Percentiles rank a stretch among this genome's conserved stretches.
Conservation (phyloP, 176 grass and related monocot genomes). For the Zizania latifolia region DNA sequence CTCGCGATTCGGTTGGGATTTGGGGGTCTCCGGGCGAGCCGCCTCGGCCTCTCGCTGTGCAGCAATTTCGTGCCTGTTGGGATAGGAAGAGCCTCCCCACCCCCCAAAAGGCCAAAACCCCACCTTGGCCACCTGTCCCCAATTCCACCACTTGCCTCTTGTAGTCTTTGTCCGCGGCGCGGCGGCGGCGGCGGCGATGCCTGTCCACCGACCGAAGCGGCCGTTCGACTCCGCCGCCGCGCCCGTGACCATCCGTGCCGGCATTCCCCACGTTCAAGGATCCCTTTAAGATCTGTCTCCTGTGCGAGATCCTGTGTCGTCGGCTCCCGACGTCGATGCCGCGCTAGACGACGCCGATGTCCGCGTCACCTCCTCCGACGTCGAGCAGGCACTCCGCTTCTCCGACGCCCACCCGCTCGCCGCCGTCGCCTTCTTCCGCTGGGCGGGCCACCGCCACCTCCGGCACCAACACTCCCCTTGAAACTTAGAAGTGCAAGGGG, state of each 20-base stretch:
- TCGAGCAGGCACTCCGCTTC: constrained; percentile 67
- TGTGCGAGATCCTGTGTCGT: constrained; percentile 40
- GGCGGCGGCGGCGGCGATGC: constrained; percentile 20
- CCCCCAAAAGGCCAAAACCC: not conserved
- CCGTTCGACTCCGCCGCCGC: not conserved
- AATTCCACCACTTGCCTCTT: not conserved
- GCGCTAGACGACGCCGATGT: constrained; percentile 44
- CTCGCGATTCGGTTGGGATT: not conserved
- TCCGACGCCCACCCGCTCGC: constrained; percentile 63
- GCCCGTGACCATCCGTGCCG: constrained; percentile 7
- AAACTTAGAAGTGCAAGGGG: not conserved
- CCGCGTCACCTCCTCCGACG: constrained; percentile 46
- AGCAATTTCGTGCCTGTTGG: not conserved
- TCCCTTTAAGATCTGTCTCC: constrained; percentile 20
- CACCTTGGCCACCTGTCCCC: not conserved
- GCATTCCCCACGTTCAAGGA: constrained; percentile 50
- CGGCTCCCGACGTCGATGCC: constrained; percentile 20
- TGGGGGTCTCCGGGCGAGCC: not conserved
- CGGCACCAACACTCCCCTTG: constrained; percentile 59
- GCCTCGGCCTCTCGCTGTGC: not conserved
- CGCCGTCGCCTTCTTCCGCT: constrained; percentile 76
- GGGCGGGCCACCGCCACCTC: constrained; percentile 63
- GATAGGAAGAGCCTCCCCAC: no score
- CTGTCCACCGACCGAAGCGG: constrained; percentile 29
- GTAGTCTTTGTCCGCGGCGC: not conserved